Conservation (phyloP, 2,329 filamentous ascomycete genomes). For the Fusarium devonianum region DNA sequence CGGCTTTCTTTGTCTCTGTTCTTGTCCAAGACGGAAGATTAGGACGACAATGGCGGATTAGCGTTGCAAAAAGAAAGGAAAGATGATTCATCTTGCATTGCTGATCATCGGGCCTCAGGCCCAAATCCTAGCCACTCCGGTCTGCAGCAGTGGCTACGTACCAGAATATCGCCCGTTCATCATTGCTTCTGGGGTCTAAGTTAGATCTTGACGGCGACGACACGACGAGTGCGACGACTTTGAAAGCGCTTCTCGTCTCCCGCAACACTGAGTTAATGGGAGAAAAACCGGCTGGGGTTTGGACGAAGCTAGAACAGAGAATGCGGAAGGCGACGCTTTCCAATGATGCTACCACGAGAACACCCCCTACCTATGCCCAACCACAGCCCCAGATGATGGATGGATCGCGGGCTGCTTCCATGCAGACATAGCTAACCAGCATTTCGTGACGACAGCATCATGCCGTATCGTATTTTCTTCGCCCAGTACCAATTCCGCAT, state of each 20-base stretch:
- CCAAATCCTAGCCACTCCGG: constrained; percentile 18
- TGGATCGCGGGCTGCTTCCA: constrained; percentile 17
- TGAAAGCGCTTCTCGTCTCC: too few species aligned
- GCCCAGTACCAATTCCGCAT: constrained; percentile 16
- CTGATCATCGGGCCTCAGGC: constrained; percentile 21
- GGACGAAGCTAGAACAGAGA: constrained; percentile 2
- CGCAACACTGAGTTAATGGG: too few species aligned
- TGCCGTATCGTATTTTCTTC: constrained; percentile 23
- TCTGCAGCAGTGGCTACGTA: constrained; percentile 15
- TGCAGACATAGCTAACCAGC: constrained; percentile 15
- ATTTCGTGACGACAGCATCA: constrained; percentile 33
- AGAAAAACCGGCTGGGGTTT: constrained; percentile 4
- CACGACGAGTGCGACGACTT: too few species aligned
- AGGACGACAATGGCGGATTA: constrained; percentile 9
- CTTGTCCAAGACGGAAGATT: neutral
- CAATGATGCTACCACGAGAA: constrained; percentile 24
- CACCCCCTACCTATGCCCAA: too few species aligned
- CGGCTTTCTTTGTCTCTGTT: constrained; percentile 4
- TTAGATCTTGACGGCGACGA: constrained; percentile 9
- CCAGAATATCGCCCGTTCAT: constrained; percentile 4
- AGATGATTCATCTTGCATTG: constrained; percentile 16
- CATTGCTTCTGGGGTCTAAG: neutral
- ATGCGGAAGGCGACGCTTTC: constrained; percentile 31
- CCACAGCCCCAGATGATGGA: constrained; percentile 6
- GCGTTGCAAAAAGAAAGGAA: constrained; percentile 16